Evolutionary conservation across 2,329 filamentous ascomycete genomes (phyloP).

Genomic region (Drechslerella dactyloides): DNA sequence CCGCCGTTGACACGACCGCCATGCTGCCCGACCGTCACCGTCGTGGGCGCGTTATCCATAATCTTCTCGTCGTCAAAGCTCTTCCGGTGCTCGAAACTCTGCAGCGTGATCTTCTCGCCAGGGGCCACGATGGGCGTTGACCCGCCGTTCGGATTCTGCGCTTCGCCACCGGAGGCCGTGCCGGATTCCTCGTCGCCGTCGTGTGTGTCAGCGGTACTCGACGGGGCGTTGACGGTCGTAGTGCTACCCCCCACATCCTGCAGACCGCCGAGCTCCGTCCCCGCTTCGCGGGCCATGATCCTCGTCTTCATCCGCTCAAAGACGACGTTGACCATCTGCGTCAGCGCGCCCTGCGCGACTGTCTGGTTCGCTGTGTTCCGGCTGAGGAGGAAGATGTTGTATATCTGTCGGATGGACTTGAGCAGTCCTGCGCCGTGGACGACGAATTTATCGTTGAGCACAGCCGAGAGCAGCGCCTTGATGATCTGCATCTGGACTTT

Average conservation of each 20-base stretch:
- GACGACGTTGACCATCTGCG: conserved; percentile 98
- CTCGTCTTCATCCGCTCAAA: conserved; percentile 92
- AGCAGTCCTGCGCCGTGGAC: conserved; percentile 94
- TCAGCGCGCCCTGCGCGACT: conserved; percentile 93
- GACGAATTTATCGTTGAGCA: conserved; percentile 97
- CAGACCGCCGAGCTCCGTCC: conserved; percentile 60
- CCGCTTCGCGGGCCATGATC: conserved; percentile 83
- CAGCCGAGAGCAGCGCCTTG: conserved; percentile 92
- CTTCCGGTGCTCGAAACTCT: conserved; percentile 73
- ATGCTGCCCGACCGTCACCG: conserved; percentile 66
- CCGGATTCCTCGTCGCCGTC: conserved; percentile 51
- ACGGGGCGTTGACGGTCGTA: conserved; percentile 50
- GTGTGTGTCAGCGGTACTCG: conserved; percentile 44
- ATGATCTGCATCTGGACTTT: conserved; percentile 98
- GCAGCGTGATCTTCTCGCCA: conserved; percentile 68
- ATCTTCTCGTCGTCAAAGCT: conserved; percentile 70
- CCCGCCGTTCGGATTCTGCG: conserved; percentile 24
- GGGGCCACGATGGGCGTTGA: conserved; percentile 54
- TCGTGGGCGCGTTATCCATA: conserved; percentile 71
- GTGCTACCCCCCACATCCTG: conserved; percentile 51
- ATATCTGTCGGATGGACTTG: conserved; percentile 96
- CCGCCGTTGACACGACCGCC: conserved; percentile 60
- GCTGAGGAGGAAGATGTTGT: conserved; percentile 97
- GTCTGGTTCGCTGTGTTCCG: conserved; percentile 94
- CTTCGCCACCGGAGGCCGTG: conserved; percentile 34